Percentiles rank a stretch among this genome's conserved stretches.
These are phyloP conservation scores for Juncus effusus DNA, from an alignment of 176 grass and related monocot species.

Conservation along the genomic window DNA sequence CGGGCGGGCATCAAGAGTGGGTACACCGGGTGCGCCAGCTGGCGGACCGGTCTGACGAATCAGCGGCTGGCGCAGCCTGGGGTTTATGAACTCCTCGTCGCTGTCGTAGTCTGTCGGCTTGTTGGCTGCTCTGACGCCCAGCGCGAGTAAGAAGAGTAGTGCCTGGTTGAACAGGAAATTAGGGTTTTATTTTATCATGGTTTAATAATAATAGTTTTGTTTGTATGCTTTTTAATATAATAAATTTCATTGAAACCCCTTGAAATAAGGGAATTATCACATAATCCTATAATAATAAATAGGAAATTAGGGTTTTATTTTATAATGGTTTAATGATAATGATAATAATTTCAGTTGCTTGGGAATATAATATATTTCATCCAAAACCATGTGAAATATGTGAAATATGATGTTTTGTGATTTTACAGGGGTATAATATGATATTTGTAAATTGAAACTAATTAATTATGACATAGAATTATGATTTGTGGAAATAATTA, in stretches of 20 bases:
- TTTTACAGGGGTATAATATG: background rate
- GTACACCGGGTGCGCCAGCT: conserved; percentile 57
- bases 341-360: too few relatives aligned
- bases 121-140: conserved; percentile 84
- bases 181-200: background rate
- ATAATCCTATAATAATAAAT: too few relatives aligned
- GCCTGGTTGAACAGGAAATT: conserved; percentile 31
- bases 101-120: conserved; percentile 86
- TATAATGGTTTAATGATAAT: too few relatives aligned
- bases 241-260: background rate
- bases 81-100: conserved; percentile 69
- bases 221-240: background rate
- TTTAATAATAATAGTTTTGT: background rate
- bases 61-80: conserved; percentile 66
- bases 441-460: background rate
- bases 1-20: conserved; percentile 69
- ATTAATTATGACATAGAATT: conserved; percentile 15
- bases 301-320: too few relatives aligned
- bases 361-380: too few relatives aligned
- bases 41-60: conserved; percentile 52
- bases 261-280: too few relatives aligned
- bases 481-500: background rate
- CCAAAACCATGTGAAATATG: background rate
- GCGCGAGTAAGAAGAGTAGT: conserved; percentile 69
- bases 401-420: too few relatives aligned